Evolutionary conservation across 176 grass and related monocot genomes (phyloP), one percentile per base, ranked within the genome.

Genomic region (Paspalum notatum): DNA sequence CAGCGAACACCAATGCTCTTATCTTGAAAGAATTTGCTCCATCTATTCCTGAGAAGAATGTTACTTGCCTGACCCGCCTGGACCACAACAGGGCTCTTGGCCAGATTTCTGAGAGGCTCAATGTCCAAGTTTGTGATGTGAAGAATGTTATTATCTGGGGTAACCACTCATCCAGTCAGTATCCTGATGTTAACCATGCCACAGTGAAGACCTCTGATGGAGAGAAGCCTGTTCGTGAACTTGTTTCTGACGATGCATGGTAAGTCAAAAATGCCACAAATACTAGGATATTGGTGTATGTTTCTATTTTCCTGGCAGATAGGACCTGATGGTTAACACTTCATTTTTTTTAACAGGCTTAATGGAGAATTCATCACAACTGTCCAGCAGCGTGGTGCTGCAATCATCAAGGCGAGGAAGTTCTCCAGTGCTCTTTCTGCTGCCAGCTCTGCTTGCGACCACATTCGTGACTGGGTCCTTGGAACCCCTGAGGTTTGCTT

Each of bases 81-180:
- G 93, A 95, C 79, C 93, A 99, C 81, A 99, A 99, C 84, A 93
- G 92, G 90, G 96, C 93, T 42, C 88, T 99, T 11, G 93, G 90
- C 21, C 93, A 93, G 82, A 82, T 95, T 72, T 86, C 96, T 71
- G 96, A 99, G 79, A 93, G 82, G 46, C 86, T 99, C 56, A 66
- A 51, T 46, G 77, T 99, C 75, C 96, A 99, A 89, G 93, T 99
- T 80, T 80, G 71, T 66, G 93, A 99, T 69, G 93, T 95, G 45
- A 99, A 95, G 68, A 99, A 99, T 83, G 93, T 61, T 70, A 90
- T 99, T 61, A 99, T 99, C 71, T 95, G 96, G 96, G 96, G 96
- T 26, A 99, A 99, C 79, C 92, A 95, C 80, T 99, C 96, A 18
- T 99, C 96, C 18, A 77, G 55, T 71, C 96, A 95, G 79, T 95